Base-by-base conservation (phyloP, 345 rosid species). In the Syzygium aromaticum region DNA sequence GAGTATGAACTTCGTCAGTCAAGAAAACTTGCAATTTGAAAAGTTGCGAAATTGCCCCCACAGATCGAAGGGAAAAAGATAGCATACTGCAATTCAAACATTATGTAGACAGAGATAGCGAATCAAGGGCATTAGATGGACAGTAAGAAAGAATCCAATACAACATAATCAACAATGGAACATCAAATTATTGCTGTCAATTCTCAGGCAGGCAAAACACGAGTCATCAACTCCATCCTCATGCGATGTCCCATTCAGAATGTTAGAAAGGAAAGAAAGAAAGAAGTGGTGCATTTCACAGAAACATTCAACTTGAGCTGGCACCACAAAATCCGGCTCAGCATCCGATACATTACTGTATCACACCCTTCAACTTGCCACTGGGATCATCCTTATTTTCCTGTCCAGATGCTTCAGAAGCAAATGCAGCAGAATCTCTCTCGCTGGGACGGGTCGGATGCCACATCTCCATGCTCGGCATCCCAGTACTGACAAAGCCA, bases 401-500 rank as follows among this genome's bases (percentile, higher is more conserved):
- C 61, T 9, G 5, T 56, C n/a, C 61, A 9, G 61, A 56, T 56
- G 61, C 61, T 56, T 23, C 61, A 56, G 61, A 8, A 56, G 27
- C 12, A 23, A 9, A 56, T 23, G 61, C 61, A 22, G 61, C 27
- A 56, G 61, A 56, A 56, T 22, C 61, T 56, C 61, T 56, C 80
- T 84, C 92, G 90, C 92, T 87, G 93, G 93, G 86, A 89, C 77
- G 61, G 86, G 15, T 84, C 1, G 46, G 63, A 27, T 52, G 54
- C 86, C 5, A 16, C 86, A 84, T 73, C 80, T 73, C 25, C 80
- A 73, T 73, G 80, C 43, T 87, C 40, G 89, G 84, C 84, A 85
- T 84, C 61, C 86, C 85, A 25, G 56, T 43, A 22, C 87, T 83
- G 83, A 90, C 86, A 86, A 88, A 94, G 88, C 94, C 95, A 54